Conservation (phyloP, 768 basidiomycete species). For the Mycena leptocephala region DNA sequence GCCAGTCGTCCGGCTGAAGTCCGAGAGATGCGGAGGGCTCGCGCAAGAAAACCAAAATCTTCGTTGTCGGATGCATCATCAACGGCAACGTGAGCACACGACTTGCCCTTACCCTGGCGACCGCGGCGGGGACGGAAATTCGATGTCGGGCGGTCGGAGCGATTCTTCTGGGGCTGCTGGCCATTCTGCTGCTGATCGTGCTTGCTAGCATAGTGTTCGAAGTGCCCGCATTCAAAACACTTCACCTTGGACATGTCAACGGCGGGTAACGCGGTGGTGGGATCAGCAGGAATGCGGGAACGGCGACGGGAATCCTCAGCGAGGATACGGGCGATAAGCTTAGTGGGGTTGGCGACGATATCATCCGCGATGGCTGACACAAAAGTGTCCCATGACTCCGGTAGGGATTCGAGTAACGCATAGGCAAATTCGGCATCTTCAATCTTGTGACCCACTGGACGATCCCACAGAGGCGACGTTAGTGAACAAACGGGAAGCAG, state of each 20-base stretch:
- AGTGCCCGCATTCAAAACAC: slow-evolving; percentile 13
- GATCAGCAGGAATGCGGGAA: slow-evolving; percentile 13
- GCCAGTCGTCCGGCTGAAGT: slow-evolving; percentile 31
- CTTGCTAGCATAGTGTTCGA: slow-evolving; percentile 24
- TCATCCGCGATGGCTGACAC: slow-evolving; percentile 37
- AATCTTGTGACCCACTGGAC: slow-evolving; percentile 32
- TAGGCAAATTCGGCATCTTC: slow-evolving; percentile 47
- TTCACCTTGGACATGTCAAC: slow-evolving; percentile 25
- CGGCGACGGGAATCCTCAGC: slow-evolving; percentile 34
- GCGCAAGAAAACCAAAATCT: slow-evolving; percentile 29
- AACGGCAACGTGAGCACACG: slow-evolving; percentile 12
- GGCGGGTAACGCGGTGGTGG: slow-evolving; percentile 36
- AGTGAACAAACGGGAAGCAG: no score
- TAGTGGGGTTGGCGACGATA: slow-evolving; percentile 28
- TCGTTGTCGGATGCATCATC: background rate
- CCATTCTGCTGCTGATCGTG: slow-evolving; percentile 12
- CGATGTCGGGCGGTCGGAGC: background rate
- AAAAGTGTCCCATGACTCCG: slow-evolving; percentile 52
- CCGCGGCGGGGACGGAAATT: slow-evolving; percentile 3
- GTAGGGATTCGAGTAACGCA: slow-evolving; percentile 49
- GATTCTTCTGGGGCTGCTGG: background rate
- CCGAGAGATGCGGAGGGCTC: background rate
- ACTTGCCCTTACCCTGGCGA: background rate
- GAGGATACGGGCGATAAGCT: slow-evolving; percentile 42
- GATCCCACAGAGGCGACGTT: no score